Conservation (phyloP, 129 eudicot genomes). For the Heracleum sosnowskyi region DNA sequence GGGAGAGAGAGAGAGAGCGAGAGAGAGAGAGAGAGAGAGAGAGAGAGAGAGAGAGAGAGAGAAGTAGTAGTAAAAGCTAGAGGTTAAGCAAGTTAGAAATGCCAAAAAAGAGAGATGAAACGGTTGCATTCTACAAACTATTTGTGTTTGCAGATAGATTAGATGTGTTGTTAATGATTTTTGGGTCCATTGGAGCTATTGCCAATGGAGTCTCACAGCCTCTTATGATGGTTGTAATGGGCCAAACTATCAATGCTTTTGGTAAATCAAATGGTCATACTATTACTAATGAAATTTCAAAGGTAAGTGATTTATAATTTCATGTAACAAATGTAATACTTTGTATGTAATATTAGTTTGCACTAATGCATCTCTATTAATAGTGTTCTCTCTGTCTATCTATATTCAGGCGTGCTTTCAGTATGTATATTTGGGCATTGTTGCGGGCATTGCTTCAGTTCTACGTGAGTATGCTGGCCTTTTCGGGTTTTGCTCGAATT, state of each 20-base stretch:
- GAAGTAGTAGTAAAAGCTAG: too few relatives aligned
- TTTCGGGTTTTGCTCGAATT: background rate
- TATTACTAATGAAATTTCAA: slow-evolving; percentile 26
- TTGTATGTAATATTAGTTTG: too few relatives aligned
- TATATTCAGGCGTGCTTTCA: slow-evolving; percentile 33
- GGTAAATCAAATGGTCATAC: slow-evolving; percentile 14
- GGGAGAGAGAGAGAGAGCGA: too few relatives aligned
- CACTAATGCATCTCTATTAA: too few relatives aligned
- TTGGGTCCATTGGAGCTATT: slow-evolving; percentile 15
- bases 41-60: too few relatives aligned
- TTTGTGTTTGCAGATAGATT: slow-evolving; percentile 21
- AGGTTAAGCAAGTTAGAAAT: background rate
- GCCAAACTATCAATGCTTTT: slow-evolving; percentile 30
- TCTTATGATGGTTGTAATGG: slow-evolving; percentile 16
- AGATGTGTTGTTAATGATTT: slow-evolving; percentile 14
- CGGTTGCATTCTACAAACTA: slow-evolving; percentile 4
- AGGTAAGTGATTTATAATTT: slow-evolving; percentile 11
- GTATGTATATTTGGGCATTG: slow-evolving; percentile 45
- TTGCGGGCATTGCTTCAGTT: slow-evolving; percentile 38
- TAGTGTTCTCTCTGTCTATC: background rate
- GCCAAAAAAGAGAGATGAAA: background rate
- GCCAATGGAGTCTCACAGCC: slow-evolving; percentile 24
- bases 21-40: too few relatives aligned
- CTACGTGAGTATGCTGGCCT: slow-evolving; percentile 38
- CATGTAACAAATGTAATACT: too few relatives aligned